Conservation (phyloP, 23 red algal species). For the Gracilaria domingensis region DNA sequence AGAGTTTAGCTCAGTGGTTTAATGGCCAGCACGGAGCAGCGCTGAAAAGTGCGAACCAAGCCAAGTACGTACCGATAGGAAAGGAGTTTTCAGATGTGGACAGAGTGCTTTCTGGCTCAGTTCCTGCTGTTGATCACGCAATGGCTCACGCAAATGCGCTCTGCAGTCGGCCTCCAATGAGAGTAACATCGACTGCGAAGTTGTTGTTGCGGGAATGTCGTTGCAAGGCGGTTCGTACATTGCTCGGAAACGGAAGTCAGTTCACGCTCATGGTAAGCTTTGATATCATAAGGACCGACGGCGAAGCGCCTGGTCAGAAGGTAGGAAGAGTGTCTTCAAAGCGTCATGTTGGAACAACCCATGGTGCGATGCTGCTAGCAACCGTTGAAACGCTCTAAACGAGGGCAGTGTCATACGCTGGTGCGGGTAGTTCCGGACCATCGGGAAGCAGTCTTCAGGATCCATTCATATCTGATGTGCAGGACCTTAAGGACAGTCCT, state of each 20-base stretch:
- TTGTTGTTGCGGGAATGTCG: constrained; percentile 20
- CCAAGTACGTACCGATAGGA: constrained; percentile 7
- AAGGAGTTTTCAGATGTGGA: constrained; percentile 1
- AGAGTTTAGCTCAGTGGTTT: constrained; percentile 81
- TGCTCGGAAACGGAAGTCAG: constrained; percentile 47
- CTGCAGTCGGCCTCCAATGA: constrained; percentile 49
- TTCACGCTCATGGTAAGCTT: constrained; percentile 47
- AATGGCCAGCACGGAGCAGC: constrained; percentile 49
- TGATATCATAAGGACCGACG: constrained; percentile 10
- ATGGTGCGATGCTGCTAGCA: constrained; percentile 23
- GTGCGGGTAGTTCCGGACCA: constrained; percentile 51
- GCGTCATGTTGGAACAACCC: constrained; percentile 34
- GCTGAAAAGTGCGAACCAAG: constrained; percentile 35
- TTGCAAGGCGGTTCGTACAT: constrained; percentile 41
- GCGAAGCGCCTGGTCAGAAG: background rate
- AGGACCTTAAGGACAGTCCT: constrained; percentile 30
- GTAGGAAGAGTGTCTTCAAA: constrained; percentile 15
- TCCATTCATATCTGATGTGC: background rate
- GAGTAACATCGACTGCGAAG: constrained; percentile 14
- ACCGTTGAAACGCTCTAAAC: constrained; percentile 37
- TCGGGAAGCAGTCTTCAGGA: constrained; percentile 29
- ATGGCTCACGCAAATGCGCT: constrained; percentile 51
- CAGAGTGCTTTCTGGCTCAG: constrained; percentile 14
- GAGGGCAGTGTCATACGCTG: constrained; percentile 34
- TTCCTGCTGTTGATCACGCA: constrained; percentile 47